A percentile compares a stretch with the other conserved stretches of the same genome.
phyloP scores from a whole-genome alignment of 441 rosid genomes.

The Populus trichocarpa region DNA sequence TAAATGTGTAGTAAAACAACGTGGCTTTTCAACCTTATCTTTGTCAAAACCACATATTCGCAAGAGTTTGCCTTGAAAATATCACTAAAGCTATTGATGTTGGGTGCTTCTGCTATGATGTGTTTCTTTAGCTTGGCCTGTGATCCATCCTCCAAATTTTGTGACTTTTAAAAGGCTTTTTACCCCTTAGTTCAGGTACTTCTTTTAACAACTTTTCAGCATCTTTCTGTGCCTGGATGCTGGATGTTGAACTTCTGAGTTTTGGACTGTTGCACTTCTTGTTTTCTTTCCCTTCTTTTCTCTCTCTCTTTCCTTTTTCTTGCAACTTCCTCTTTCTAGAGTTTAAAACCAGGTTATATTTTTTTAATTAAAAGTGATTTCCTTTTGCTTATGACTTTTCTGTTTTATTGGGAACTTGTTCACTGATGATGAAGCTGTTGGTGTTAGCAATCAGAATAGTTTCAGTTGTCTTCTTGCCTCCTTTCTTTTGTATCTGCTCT shows the following conservation, averaged over 20 bases:
- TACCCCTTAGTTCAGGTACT: slow-evolving; percentile 28
- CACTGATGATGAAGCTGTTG: slow-evolving; percentile 28
- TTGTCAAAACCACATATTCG: background rate
- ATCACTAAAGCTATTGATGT: slow-evolving; percentile 16
- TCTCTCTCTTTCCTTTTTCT: background rate
- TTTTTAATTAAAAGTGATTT: slow-evolving; percentile 7
- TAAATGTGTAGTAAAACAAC: background rate
- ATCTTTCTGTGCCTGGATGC: slow-evolving; percentile 34
- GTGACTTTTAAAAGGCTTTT: slow-evolving; percentile 25
- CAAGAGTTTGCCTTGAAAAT: slow-evolving; percentile 1
- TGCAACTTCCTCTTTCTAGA: background rate
- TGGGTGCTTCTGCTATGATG: slow-evolving; percentile 23
- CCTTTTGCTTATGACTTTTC: slow-evolving; percentile 30
- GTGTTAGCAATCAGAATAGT: slow-evolving; percentile 31
- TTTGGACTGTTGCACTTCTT: slow-evolving; percentile 44
- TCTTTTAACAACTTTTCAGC: slow-evolving; percentile 35
- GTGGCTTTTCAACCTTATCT: background rate
- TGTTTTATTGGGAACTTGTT: slow-evolving; percentile 6
- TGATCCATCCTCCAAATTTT: slow-evolving; percentile 31
- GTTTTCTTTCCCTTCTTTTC: slow-evolving; percentile 6
- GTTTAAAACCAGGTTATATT: background rate
- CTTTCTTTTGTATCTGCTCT: slow-evolving; percentile 13
- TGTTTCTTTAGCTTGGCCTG: slow-evolving; percentile 12
- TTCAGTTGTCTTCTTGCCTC: slow-evolving; percentile 39
- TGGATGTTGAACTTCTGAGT: slow-evolving; percentile 43